A percentile compares a stretch with the other conserved stretches of the same genome.
These are phyloP conservation scores for Zygotorulaspora chibaensis DNA, from an alignment of 805 yeast species.

Conservation along the genomic window DNA sequence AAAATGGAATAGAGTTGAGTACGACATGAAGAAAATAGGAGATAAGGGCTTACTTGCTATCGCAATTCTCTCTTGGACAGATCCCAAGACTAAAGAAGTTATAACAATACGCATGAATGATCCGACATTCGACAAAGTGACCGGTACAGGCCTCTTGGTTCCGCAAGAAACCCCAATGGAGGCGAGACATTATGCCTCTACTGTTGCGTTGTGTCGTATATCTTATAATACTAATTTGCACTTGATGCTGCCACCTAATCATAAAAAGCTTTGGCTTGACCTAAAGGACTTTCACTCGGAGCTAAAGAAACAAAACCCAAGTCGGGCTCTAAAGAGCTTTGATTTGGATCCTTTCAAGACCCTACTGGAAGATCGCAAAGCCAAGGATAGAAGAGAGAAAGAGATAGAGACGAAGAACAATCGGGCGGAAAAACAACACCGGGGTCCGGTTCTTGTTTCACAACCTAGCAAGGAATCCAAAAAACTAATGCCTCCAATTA, in stretches of 20 bases:
- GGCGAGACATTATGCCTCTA: conserved; percentile 87
- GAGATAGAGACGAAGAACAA: conserved; percentile 44
- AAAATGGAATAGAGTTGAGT: conserved; percentile 84
- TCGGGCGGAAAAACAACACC: conserved; percentile 48
- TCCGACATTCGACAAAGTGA: conserved; percentile 38
- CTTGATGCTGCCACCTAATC: conserved; percentile 82
- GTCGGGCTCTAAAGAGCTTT: conserved; percentile 49
- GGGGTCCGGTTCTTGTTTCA: conserved; percentile 45
- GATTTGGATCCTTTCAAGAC: conserved; percentile 74
- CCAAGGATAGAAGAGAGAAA: conserved; percentile 41
- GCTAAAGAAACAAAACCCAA: conserved; percentile 43
- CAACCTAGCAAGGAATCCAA: conserved; percentile 3
- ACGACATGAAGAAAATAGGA: conserved; percentile 56
- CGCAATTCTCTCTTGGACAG: conserved; percentile 62
- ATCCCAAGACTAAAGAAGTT: conserved; percentile 74
- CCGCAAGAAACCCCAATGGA: conserved; percentile 82
- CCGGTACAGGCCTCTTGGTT: conserved; percentile 45
- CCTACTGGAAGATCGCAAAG: conserved; percentile 52
- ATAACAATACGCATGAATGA: conserved; percentile 53
- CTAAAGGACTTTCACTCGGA: conserved; percentile 58
- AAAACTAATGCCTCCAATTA: not conserved
- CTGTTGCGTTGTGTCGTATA: conserved; percentile 76
- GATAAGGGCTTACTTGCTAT: conserved; percentile 60
- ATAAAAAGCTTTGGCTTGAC: conserved; percentile 71
- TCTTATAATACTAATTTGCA: conserved; percentile 78